Base-by-base conservation (phyloP, 2,329 filamentous ascomycete genomes). In the Sphaerostilbella broomeana region DNA sequence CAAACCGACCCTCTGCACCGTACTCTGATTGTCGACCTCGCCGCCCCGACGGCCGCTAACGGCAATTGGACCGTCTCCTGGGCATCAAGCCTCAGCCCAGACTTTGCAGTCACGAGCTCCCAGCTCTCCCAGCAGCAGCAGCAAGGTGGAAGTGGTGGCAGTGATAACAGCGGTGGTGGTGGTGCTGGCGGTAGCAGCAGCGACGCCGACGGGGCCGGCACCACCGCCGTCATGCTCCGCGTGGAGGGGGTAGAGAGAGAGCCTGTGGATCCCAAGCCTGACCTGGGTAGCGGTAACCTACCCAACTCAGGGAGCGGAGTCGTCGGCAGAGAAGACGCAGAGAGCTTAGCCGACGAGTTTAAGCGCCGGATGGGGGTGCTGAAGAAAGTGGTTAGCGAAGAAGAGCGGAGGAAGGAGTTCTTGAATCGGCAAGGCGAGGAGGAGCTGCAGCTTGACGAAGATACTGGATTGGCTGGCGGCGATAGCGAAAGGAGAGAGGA, bases 21-120 rank as follows among this genome's bases (percentile, higher is more conserved):
- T 34, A 63, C 75, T 25, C 56, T 81, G 29, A 53, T 82, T 20
- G 61, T 82, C 6, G 75, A 82, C 50, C 60, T 82, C 18, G 63
- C 61, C 0, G 60, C 66, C 11, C 43, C 43, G 5, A 17, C 43
- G 2, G 31, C 20, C 5, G 29, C 43, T 15, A 25, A 27, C 17
- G 43, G 43, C 17, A 61, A 65, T 4, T 76, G 73, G 59, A 60
- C 62, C 18, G 75, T 97, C 1, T 67, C 75, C 0, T 78, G 77
- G 41, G 83, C 85, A 1, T 78, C 83, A 28, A 88, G 82, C 46
- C 65, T 95, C 10, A 84, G 78, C 7, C 66, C 80, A 0, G 75
- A 82, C 35, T 97, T 90, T 81, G 75, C 78, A 32, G 67, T 77
- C 30, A 69, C 69, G 1, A 62, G 61, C 30, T 62, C 70, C 11